Base-by-base conservation (phyloP, 2,329 filamentous ascomycete species). In the Clonostachys rhizophaga region DNA sequence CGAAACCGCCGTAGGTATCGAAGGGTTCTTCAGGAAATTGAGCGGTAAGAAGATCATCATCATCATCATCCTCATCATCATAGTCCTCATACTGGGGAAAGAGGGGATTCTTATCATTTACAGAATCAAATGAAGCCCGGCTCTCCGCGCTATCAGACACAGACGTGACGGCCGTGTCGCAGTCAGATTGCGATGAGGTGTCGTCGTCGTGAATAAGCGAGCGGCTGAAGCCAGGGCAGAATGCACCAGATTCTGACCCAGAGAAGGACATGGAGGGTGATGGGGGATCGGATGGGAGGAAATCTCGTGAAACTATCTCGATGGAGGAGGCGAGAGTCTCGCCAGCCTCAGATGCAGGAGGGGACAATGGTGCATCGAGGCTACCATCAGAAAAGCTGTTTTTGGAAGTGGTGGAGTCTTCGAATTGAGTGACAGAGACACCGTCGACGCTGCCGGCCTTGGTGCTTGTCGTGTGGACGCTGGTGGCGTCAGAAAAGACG, bases 251-350 rank as follows among this genome's bases (percentile, higher is more conserved):
- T 51, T 78, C 76, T 1, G 70, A 74, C 44, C 72, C 74, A 2
- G 75, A 79, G 53, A 77, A 78, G 3, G 77, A 80, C 46, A 75
- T 63, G 13, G 71, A 72, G 46, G 75, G 71, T 9, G 72, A 68
- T 6, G 72, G 70, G 2, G 71, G 70, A 43, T 59, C 65, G 59
- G 56, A 68, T 47, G 56, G 60, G 47, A 52, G 58, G 14, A 57
- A 61, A n/a, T 61, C 59, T 24, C 57, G 13, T 33, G 44, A 51
- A 33, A 68, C 66, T 14, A 57, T 60, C 6, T 66, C 64, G 36
- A 18, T 8, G 4, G 68, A 69, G 6, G 66, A 59, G 40, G 59
- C 65, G 13, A 65, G 67, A 14, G 70, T 71, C 33, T 75, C 71
- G 50, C 67, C 68, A n/a, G 68, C 72, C 57, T 78, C 73, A 4